A percentile compares a stretch with the other conserved stretches of the same genome.
Conservation (phyloP, 768 basidiomycete genomes). For the Lactarius hengduanensis region DNA sequence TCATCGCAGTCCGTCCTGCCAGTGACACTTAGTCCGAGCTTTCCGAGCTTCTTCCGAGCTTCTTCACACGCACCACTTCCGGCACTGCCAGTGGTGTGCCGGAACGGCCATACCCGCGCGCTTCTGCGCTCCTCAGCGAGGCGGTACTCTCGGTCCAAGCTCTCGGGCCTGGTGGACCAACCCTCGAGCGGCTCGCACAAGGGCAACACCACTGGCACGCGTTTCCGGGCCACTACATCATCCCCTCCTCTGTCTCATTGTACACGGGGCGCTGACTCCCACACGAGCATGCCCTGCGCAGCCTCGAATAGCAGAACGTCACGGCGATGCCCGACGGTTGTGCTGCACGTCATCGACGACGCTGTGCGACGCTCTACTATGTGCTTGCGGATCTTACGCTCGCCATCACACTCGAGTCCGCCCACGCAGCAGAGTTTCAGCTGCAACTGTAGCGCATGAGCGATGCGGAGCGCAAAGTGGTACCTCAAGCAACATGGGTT, state of each 20-base stretch:
- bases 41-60: slow-evolving; percentile 16
- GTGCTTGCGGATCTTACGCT: slow-evolving; percentile 3
- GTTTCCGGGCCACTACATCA: not conserved
- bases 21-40: slow-evolving; percentile 3
- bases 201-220: slow-evolving; percentile 8
- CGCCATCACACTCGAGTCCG: slow-evolving; percentile 7
- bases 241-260: too few species aligned
- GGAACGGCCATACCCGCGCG: not conserved
- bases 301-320: slow-evolving; percentile 14
- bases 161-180: slow-evolving; percentile 6
- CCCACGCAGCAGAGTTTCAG: not conserved
- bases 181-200: slow-evolving; percentile 10
- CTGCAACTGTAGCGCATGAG: slow-evolving; percentile 7
- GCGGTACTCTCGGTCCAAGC: not conserved
- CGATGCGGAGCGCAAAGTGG: slow-evolving; percentile 13
- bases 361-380: slow-evolving; percentile 10
- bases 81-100: not conserved
- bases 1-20: slow-evolving; percentile 14
- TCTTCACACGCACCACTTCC: not conserved
- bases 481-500: slow-evolving; percentile 25
- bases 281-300: not conserved
- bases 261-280: not conserved
- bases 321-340: slow-evolving; percentile 14
- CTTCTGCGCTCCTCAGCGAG: not conserved
- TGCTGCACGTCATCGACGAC: slow-evolving; percentile 9